Base-by-base conservation (phyloP, 2,329 filamentous ascomycete genomes). In the Bisporella sp. region DNA sequence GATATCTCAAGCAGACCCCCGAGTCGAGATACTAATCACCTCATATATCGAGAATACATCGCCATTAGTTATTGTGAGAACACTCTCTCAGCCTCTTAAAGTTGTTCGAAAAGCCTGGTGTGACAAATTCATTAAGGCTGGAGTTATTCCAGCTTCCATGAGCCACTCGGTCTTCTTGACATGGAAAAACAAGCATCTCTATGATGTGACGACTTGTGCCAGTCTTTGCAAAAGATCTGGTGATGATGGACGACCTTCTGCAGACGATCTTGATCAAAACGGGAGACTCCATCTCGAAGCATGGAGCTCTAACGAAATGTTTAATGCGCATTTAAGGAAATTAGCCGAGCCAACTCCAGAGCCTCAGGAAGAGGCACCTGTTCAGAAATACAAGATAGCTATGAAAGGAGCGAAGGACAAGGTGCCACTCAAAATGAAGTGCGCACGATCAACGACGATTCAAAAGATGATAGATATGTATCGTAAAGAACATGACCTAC, bases 141-240 rank as follows among this genome's bases (percentile, higher is more conserved):
- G 65, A 1, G 46, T 66, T 5, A 59, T 74, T 6, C 56, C 66
- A 2, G 57, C 65, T 2, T 68, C 75, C 4, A 70, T 75, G 1
- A 71, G 67, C 6, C 69, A 75, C 4, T 70, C 73, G 1, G 71
- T 95, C 13, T 85, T 93, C 59, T 75, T 97, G 49, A 93, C 88
- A 0, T 96, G 88, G 84, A 84, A 83, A 55, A 77, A 80, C 30
- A 80, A 79, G 51, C 79, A 81, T 52, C 69, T 96, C 3, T 96
- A 86, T 64, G 81, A 87, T 56, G 77, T 79, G n/a, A 88, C 87
- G 5, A 91, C 85, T 1, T 84, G 88, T 52, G 74, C 75, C 48
- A 82, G 78, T 45, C 70, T 95, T 5, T 82, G 83, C 5, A 76
- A 93, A 43, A 69, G 70, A 31, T 61, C 74, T 3, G 70, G 74